These are phyloP conservation scores for Rhododendron ovatum DNA, from an alignment of 148 eudicot species.

Conservation along the genomic window DNA sequence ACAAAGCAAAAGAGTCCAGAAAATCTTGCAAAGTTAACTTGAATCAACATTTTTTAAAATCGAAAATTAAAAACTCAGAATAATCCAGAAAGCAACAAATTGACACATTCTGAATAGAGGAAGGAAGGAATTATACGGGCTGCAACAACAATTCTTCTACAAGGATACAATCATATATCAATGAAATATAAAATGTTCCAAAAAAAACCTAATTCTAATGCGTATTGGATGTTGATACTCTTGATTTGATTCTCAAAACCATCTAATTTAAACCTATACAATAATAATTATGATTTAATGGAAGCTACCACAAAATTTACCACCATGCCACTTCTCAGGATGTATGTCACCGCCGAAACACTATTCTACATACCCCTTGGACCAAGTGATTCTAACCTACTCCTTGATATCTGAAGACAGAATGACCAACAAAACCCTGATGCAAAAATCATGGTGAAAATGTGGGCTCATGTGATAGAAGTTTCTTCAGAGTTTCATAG, in stretches of 20 bases:
- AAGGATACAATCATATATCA: neutral
- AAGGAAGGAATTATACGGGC: neutral
- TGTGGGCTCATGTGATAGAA: constrained; percentile 26
- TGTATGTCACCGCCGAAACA: neutral
- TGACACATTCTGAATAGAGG: neutral
- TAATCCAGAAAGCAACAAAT: neutral
- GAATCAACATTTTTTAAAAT: neutral
- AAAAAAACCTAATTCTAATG: neutral
- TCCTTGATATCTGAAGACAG: neutral
- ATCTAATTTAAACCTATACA: constrained; percentile 23
- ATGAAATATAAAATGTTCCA: neutral
- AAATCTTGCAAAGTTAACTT: neutral
- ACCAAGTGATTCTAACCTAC: neutral
- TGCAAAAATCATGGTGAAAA: neutral
- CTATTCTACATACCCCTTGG: neutral
- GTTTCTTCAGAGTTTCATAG: constrained; percentile 51
- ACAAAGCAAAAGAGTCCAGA: neutral
- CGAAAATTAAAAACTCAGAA: neutral
- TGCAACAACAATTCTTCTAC: neutral
- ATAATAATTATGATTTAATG: constrained; percentile 1
- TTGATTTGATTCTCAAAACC: neutral
- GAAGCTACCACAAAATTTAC: constrained; percentile 28
- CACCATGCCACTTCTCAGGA: neutral
- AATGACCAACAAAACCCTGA: neutral
- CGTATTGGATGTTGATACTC: neutral